A percentile compares a stretch with the other conserved stretches of the same genome.
These are phyloP conservation scores for Solanum stenotomum DNA, from an alignment of 257 asterid species.

Conservation along the genomic window DNA sequence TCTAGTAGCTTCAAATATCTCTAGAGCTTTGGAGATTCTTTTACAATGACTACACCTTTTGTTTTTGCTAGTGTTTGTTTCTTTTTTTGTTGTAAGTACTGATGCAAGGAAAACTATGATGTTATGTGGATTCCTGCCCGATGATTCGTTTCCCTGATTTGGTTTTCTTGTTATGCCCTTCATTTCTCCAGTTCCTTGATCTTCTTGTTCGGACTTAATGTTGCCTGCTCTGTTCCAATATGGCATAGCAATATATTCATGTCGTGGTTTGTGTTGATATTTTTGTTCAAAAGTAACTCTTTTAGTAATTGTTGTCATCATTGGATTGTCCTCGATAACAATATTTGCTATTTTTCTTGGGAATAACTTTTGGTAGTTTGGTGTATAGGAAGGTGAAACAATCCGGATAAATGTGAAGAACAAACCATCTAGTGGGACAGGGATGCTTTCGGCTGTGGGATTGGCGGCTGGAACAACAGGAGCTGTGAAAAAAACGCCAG, in stretches of 20 bases:
- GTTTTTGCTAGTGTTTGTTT: neutral
- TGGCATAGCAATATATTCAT: neutral
- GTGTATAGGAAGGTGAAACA: slow-evolving; percentile 89
- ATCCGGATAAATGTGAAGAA: slow-evolving; percentile 84
- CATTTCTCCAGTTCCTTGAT: neutral
- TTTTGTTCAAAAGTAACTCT: neutral
- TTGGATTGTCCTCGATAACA: neutral
- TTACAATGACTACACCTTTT: neutral
- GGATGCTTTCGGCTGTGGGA: slow-evolving; percentile 90
- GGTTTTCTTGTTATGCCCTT: neutral
- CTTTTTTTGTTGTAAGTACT: neutral
- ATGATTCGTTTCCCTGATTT: neutral
- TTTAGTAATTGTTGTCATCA: neutral
- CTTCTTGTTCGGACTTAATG: neutral
- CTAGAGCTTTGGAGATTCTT: neutral
- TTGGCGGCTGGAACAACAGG: slow-evolving; percentile 41
- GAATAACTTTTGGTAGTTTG: slow-evolving; percentile 4
- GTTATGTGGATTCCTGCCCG: neutral
- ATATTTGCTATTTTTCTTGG: neutral
- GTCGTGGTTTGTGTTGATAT: neutral
- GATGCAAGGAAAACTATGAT: neutral
- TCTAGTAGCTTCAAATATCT: neutral
- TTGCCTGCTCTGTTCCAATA: neutral
- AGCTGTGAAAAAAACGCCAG: slow-evolving; percentile 48
- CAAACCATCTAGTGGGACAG: slow-evolving; percentile 70